Evolutionary conservation across 2,329 filamentous ascomycete species (phyloP).

Genomic region (Venturia pyrina): DNA sequence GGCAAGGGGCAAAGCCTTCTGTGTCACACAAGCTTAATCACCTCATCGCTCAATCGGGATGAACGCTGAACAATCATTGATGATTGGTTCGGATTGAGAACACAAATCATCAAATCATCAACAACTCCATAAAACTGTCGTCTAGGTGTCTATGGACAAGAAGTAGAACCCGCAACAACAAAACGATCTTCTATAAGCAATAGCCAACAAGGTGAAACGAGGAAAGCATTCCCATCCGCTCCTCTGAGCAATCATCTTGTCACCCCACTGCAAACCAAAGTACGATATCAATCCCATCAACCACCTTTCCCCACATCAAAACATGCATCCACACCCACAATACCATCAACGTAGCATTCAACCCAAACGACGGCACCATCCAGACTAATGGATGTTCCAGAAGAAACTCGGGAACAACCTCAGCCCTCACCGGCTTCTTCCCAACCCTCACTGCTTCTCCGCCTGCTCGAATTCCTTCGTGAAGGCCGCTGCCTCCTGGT

Average conservation of each 20-base stretch:
- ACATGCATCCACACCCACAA: background rate
- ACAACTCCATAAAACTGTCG: background rate
- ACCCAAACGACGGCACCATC: slow-evolving; percentile 2
- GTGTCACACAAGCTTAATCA: background rate
- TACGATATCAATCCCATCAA: background rate
- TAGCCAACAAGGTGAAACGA: background rate
- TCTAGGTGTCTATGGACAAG: slow-evolving; percentile 1
- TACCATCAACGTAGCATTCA: background rate
- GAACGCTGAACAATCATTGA: background rate
- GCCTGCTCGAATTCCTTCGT: slow-evolving; percentile 7
- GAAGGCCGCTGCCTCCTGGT: slow-evolving; percentile 68
- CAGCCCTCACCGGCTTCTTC: background rate
- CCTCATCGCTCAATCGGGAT: background rate
- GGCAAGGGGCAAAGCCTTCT: background rate
- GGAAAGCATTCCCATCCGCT: background rate
- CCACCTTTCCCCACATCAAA: background rate
- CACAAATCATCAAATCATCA: background rate
- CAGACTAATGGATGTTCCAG: background rate
- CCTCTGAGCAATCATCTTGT: background rate
- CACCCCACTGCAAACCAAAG: background rate
- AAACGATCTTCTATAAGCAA: background rate
- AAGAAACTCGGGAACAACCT: background rate
- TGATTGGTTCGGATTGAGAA: background rate
- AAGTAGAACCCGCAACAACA: background rate
- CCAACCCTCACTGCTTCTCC: background rate